A percentile compares a stretch with the other conserved stretches of the same genome.
Conservation (phyloP, 805 yeast species). For the Saccharomyces cerevisiae region DNA sequence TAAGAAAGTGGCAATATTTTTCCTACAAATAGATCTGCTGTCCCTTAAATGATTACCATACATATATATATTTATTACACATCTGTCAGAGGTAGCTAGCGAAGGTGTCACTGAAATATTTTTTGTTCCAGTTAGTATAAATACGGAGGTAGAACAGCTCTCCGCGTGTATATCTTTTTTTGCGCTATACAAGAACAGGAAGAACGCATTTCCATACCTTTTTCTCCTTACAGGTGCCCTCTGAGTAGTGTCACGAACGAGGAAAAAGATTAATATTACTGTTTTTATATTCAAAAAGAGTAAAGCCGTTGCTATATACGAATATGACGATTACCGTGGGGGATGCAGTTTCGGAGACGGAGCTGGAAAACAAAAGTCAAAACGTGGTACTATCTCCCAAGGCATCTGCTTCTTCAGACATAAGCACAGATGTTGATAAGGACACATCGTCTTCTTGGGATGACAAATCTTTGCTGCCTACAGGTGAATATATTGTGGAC, state of each 20-base stretch:
- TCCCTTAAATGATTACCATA: not conserved
- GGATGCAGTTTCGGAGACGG: not conserved
- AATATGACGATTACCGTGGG: not conserved
- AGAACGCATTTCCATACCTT: not conserved
- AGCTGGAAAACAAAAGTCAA: not conserved
- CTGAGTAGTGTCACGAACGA: not conserved
- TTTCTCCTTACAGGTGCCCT: not conserved
- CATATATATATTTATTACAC: not conserved
- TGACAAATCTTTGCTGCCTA: slow-evolving; percentile 3
- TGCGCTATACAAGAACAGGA: not conserved
- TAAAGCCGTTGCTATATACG: not conserved
- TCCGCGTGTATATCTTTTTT: not conserved
- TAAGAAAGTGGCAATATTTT: not conserved
- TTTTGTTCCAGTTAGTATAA: not conserved
- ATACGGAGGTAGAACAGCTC: not conserved
- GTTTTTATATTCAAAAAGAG: not conserved
- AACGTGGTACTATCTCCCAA: not conserved
- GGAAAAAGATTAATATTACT: not conserved
- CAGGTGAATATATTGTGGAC: slow-evolving; percentile 24
- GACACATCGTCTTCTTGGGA: not conserved
- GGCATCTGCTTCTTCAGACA: not conserved
- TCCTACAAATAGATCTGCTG: not conserved
- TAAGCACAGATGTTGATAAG: not conserved
- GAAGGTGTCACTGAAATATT: not conserved
- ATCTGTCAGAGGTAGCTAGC: not conserved